These are phyloP conservation scores for Agaricus blazei DNA, from an alignment of 768 basidiomycete genomes.

Conservation along the genomic window DNA sequence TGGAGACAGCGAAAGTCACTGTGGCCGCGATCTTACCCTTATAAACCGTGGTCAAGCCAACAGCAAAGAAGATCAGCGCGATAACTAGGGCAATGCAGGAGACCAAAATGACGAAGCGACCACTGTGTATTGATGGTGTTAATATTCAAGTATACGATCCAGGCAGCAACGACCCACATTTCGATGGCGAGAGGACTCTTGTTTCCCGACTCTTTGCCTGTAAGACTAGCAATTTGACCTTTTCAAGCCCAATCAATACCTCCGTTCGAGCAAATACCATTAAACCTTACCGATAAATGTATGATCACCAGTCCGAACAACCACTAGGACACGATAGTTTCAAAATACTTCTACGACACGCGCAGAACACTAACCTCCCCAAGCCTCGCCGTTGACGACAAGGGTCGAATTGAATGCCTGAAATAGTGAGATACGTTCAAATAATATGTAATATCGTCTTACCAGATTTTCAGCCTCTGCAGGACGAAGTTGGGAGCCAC, in stretches of 20 bases:
- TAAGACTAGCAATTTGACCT: conserved; percentile 67
- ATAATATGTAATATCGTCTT: not conserved
- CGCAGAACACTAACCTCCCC: conserved; percentile 45
- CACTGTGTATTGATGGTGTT: conserved; percentile 25
- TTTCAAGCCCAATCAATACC: conserved; percentile 1
- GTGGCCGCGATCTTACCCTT: conserved; percentile 55
- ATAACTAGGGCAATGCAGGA: conserved; percentile 58
- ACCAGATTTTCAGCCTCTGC: conserved; percentile 67
- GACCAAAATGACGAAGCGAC: conserved; percentile 56
- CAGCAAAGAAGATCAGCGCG: conserved; percentile 59
- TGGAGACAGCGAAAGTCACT: conserved; percentile 57
- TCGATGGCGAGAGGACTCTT: conserved; percentile 62
- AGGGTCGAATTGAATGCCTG: conserved; percentile 70
- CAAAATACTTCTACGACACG: not conserved
- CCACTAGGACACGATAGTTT: conserved; percentile 31
- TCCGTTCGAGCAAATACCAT: not conserved
- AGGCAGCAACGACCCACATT: conserved; percentile 38
- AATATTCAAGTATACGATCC: not conserved
- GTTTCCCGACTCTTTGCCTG: conserved; percentile 60
- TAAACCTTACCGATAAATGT: conserved; percentile 50
- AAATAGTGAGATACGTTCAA: not conserved
- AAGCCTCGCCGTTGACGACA: conserved; percentile 67
- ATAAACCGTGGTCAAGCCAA: conserved; percentile 63
- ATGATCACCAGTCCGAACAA: conserved; percentile 61
- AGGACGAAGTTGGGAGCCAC: conserved; percentile 42